These are phyloP conservation scores for Vigna mungo DNA, from an alignment of 306 rosid species.

Conservation along the genomic window DNA sequence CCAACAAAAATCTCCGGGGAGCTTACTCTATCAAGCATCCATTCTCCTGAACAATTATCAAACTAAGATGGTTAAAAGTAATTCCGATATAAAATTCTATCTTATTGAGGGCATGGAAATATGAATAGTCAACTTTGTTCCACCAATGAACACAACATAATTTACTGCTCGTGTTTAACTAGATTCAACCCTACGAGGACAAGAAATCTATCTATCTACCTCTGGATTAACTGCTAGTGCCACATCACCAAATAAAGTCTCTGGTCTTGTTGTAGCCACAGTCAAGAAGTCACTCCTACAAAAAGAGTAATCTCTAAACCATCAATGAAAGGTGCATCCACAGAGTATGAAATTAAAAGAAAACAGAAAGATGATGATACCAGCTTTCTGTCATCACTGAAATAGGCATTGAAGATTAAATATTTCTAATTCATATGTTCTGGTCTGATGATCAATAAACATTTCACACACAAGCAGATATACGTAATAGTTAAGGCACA, in stretches of 20 bases:
- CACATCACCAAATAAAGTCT: conserved; percentile 97
- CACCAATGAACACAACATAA: conserved; percentile 23
- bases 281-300: conserved; percentile 83
- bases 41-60: no score
- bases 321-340: conserved; percentile 27
- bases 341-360: conserved; percentile 26
- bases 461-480: neutral
- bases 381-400: neutral
- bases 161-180: neutral
- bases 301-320: conserved; percentile 35
- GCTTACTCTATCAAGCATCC: no score
- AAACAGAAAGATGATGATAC: conserved; percentile 17
- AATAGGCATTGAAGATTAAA: neutral
- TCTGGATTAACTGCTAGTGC: conserved; percentile 91
- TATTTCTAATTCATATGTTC: neutral
- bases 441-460: neutral
- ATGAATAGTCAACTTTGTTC: conserved; percentile 9
- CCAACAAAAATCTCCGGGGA: no score
- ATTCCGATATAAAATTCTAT: neutral
- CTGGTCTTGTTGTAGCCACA: conserved; percentile 95
- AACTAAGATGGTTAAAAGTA: conserved; percentile 4
- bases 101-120: conserved; percentile 2
- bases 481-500: neutral
- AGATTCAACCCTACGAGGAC: conserved; percentile 16
- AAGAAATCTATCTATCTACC: conserved; percentile 56